These are phyloP conservation scores for Tylopilus vinaceipallidus DNA, from an alignment of 768 basidiomycete species.

Conservation along the genomic window DNA sequence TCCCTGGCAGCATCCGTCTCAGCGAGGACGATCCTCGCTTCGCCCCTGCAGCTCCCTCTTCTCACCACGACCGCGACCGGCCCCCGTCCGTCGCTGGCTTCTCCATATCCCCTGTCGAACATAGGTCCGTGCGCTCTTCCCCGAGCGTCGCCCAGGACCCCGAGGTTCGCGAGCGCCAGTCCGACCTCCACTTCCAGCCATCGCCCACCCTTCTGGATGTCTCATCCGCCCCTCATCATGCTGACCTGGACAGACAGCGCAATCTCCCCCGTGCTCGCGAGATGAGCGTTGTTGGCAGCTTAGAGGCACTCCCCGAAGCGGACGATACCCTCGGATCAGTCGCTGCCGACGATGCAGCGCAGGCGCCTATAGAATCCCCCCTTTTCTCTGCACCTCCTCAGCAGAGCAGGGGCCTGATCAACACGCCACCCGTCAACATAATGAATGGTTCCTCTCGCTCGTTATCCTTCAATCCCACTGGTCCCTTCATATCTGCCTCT, in stretches of 20 bases:
- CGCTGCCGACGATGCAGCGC: constrained; percentile 25
- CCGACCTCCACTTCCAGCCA: constrained; percentile 33
- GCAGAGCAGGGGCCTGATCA: constrained; percentile 37
- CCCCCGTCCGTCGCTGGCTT: constrained; percentile 52
- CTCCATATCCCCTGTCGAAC: constrained; percentile 62
- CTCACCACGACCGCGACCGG: constrained; percentile 40
- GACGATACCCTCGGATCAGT: constrained; percentile 47
- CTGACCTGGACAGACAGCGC: constrained; percentile 46
- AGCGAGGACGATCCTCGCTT: constrained; percentile 53
- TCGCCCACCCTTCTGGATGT: constrained; percentile 39
- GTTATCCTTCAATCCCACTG: constrained; percentile 42
- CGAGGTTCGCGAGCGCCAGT: constrained; percentile 19
- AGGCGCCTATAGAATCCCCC: constrained; percentile 29
- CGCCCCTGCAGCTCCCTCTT: constrained; percentile 45
- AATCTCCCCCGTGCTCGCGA: constrained; percentile 46
- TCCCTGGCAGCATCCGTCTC: constrained; percentile 60
- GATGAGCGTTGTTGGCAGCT: constrained; percentile 45
- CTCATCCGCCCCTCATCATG: constrained; percentile 47
- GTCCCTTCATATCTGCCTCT: constrained; percentile 59
- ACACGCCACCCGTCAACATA: constrained; percentile 47
- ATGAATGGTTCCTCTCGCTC: constrained; percentile 35
- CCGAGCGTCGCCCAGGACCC: constrained; percentile 56
- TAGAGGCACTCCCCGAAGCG: constrained; percentile 55
- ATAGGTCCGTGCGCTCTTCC: constrained; percentile 65
- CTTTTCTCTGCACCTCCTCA: constrained; percentile 41